Base-by-base conservation (phyloP, 139 green algal species). In the Micractinium conductrix region DNA sequence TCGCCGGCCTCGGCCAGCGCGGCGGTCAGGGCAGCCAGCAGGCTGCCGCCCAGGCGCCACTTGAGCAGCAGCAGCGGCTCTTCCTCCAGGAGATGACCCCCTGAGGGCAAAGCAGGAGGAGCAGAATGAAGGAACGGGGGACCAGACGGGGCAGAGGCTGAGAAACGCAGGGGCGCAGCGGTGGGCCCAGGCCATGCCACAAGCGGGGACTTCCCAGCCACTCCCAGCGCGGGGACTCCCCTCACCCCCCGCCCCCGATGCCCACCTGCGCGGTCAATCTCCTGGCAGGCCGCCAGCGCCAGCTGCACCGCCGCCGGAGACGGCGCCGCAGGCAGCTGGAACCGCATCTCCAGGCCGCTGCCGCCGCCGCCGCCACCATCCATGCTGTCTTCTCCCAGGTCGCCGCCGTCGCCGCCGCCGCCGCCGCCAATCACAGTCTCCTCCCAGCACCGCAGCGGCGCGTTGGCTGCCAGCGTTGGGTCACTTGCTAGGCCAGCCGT, bases 281-380 rank as follows among this genome's bases (percentile, higher is more conserved):
- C 93, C 19, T 69, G 83, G 70, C 83, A 90, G 38, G 86, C 85
- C 10, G 75, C 65, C 70, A 96, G 89, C 40, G 96, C 87, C 48
- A 90, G 48, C 58, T 85, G 65, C 58, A 97, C 70, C 43, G 87
- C 79, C 4, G 89, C 74, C 1, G 91, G 53, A 2, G 93, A 96
- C 35, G 96, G 93, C 24, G 86, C 90, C 1, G 89, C 91, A 1
- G 96, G 96, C 84, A 98, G 91, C 21, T 40, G 72, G 86, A 98
- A 97, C 28, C 91, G 89, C 92, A 98, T 95, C 86, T 97, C 95
- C n/a, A 93, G 12, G 63, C 60, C 50, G 40, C 62, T 45, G 45
- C 42, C 74, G 37, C 38, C 68, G n/a, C n/a, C n/a, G n/a, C n/a
- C n/a, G n/a, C n/a, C n/a, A n/a, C n/a, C n/a, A n/a, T n/a, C n/a